Evolutionary conservation across 2,329 filamentous ascomycete species (phyloP), one percentile per base, ranked within the genome.

Genomic region (Aspergillus hortae): DNA sequence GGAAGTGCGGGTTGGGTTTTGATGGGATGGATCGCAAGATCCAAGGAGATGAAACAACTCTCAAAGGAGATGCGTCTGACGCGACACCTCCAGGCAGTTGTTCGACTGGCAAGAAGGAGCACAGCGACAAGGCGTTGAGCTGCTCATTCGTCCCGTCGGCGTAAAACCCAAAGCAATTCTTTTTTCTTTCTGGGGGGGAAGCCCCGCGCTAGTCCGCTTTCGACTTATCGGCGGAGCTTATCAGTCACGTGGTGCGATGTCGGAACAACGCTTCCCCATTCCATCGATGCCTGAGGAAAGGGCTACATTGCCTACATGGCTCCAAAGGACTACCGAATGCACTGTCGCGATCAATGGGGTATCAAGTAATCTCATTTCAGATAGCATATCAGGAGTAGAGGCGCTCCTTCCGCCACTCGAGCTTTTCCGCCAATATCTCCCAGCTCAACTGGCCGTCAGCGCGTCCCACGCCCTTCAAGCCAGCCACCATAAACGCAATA

Each of bases 401-500:
- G 5, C 47, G 48, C 33, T 46, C 56, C 46, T 63, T 63, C 47
- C 68, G 67, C 71, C 71, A 74, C 46, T 92, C 87, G 42, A 95
- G 70, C 75, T 87, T 88, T 68, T 95, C 90, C 0, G 88, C 90
- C 54, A 96, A 67, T 54, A 88, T 83, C 69, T 94, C 89, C 88
- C 91, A 92, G 66, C 86, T 81, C 64, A 63, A 79, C 71, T 89
- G 84, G 25, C 84, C 84, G 44, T 88, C 86, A 32, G 86, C 88
- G 60, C 91, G 81, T 46, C 89, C 86, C 9, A 94, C 83, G 9
- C 87, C 87, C 49, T 86, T 82, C 56, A 96, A 67, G 0, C 89
- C 90, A 46, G 86, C 84, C 2, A 80, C 80, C 12, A 94, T 78
- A 67, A 95, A 95, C 0, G 80, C 75, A 25, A 91, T 63, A 44